phyloP scores from a whole-genome alignment of 2,329 filamentous ascomycete species.

The Trichoderma simmonsii region DNA sequence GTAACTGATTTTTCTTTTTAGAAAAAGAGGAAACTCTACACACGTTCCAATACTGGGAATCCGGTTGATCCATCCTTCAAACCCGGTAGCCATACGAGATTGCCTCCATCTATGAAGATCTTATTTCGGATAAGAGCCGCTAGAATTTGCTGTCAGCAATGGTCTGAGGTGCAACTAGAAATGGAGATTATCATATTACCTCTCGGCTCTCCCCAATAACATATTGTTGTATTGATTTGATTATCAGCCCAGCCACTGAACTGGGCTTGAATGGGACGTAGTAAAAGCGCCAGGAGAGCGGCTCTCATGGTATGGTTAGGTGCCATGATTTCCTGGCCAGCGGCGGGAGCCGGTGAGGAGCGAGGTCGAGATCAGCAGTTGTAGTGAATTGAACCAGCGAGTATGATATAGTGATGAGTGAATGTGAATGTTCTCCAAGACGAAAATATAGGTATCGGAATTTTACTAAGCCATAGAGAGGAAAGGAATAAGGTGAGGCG shows the following conservation, averaged over 20 bases:
- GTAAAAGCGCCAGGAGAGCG: conserved; percentile 22
- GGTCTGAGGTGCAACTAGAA: neutral
- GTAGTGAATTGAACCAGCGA: neutral
- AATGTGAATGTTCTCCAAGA: neutral
- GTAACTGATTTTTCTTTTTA: neutral
- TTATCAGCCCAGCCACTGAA: conserved; percentile 45
- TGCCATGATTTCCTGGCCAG: conserved; percentile 23
- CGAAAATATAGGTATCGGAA: neutral
- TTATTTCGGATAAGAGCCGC: conserved; percentile 59
- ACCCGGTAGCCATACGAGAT: conserved; percentile 51
- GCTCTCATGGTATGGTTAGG: conserved; percentile 18
- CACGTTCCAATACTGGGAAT: conserved; percentile 39
- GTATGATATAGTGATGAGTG: neutral
- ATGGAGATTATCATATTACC: conserved; percentile 30
- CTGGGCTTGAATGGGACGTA: conserved; percentile 35
- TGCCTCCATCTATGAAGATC: conserved; percentile 64
- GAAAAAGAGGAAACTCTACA: conserved; percentile 18
- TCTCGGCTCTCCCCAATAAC: conserved; percentile 51
- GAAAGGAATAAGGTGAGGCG: neutral
- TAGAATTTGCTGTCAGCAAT: conserved; percentile 32
- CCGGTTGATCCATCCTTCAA: conserved; percentile 42
- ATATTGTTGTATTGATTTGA: conserved; percentile 59
- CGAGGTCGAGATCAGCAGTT: neutral
- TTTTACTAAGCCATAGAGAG: neutral
- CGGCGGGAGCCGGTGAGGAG: neutral